Base-by-base conservation (phyloP, 2,329 filamentous ascomycete species). In the Colletotrichum lupini region DNA sequence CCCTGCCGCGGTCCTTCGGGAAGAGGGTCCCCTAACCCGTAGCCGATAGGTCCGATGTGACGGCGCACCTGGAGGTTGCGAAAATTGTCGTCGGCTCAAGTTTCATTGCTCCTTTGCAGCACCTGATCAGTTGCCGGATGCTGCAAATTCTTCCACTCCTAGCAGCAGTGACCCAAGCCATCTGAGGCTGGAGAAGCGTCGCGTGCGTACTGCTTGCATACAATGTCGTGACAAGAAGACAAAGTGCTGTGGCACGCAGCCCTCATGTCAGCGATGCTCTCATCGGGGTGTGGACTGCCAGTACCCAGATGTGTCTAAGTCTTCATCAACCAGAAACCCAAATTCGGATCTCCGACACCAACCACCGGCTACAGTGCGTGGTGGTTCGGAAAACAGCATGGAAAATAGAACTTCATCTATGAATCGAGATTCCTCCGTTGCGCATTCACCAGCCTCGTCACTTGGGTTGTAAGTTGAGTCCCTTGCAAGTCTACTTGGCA, bases 101-200 rank as follows among this genome's bases (percentile, higher is more conserved):
- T 72, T 74, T 22, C 67, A 74, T 42, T 74, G 72, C 62, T 74
- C 72, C 2, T 67, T 74, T 30, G 57, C 72, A 4, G 62, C 16
- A 1, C 58, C 63, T 1, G 68, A 67, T 16, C 26, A 35, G 2
- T 12, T 67, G 14, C 57, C 24, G 22, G 57, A 62, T 16, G 28
- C 14, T 5, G 24, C 30, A n/a, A 37, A 28, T 14, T n/a, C 52
- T 37, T 22, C 24, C 19, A 32, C 57, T 6, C 49, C 16, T 5
- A 42, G 12, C 5, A 42, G 32, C 4, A 52, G 26, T 12, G 52
- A 66, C 2, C 37, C 62, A 22, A 67, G 58, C 42, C 72, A 71
- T 63, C 49, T 58, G 57, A 70, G 63, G 26, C 30, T 74, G 19
- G 72, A 74, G 42, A 71, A 70, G 35, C 62, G 72, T 3, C 61